Base-by-base conservation (phyloP, 108 stramenopile genomes). In the Chaetoceros tenuissimus region DNA sequence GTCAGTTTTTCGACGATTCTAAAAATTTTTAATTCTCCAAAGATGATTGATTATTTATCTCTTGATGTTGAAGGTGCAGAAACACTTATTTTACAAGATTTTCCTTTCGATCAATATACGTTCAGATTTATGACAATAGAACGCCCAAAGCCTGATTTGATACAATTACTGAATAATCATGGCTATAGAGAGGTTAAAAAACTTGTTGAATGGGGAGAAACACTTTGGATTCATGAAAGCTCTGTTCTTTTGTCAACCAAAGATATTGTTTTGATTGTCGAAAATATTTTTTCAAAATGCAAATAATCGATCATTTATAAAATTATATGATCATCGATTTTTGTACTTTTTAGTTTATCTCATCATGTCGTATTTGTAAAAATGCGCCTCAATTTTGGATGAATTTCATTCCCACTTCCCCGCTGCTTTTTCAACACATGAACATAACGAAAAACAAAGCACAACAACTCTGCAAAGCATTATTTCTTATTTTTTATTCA, bases 51-150 rank as follows among this genome's bases (percentile, higher is more conserved):
- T 49, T 85, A 85, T 34, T 17, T 84, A 21, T 69, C 67, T 10
- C 44, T 84, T 34, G 83, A 84, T 50, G 72, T 85, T 21, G 80
- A 85, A 60, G 84, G 84, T 2, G 84, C 84, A 1, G 84, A 85
- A 61, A 62, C 62, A 17, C 66, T 77, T 22, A 56, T 85, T 17
- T 65, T 85, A 78, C 50, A 31, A 51, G 28, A 62, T 48, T 81
- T 85, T 61, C 84, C 84, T 19, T 77, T 76, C 28, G 45, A 46
- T 19, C 18, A 65, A 2, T 81, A 81, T 60, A 65, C 51, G 1
- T 51, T 85, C 57, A 57, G 55, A 13, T 31, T 81, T 21, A 40
- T 81, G 59, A 81, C 80, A 31, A 57, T 81, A 1, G 84, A 81
- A 55, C 62, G 84, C 24, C 65, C 75, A 21, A 74, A 63, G 2